Percentiles rank a stretch among this genome's conserved stretches.
Conservation (phyloP, 2,329 filamentous ascomycete genomes). For the Colletotrichum viniferum region DNA sequence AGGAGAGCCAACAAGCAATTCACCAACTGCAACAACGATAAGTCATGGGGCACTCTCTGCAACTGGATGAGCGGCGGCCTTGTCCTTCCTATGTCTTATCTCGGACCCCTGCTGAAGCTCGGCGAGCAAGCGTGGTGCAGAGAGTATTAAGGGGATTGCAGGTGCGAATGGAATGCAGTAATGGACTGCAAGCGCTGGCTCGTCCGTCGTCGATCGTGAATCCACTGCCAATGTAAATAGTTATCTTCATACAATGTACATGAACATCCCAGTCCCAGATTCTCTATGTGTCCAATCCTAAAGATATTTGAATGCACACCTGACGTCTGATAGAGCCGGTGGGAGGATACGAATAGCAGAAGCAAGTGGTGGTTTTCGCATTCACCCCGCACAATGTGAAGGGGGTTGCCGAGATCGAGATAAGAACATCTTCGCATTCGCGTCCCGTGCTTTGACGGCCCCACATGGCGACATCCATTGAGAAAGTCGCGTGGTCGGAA, state of each 20-base stretch:
- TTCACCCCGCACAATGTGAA: not conserved
- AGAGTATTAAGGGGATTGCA: not conserved
- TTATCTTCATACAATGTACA: not conserved
- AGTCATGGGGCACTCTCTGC: conserved; percentile 24
- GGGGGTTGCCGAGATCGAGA: not conserved
- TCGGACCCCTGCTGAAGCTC: conserved; percentile 24
- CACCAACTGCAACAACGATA: conserved; percentile 27
- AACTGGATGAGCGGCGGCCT: conserved; percentile 21
- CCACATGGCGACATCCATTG: not conserved
- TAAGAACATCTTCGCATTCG: not conserved
- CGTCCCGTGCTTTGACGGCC: not conserved
- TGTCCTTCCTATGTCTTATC: conserved; percentile 28
- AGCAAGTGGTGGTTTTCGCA: not conserved
- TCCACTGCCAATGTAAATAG: not conserved
- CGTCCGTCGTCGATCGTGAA: not conserved
- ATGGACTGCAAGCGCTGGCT: not conserved
- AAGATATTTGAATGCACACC: not conserved
- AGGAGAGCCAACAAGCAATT: conserved; percentile 20
- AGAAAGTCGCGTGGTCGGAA: not conserved
- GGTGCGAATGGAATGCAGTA: not conserved
- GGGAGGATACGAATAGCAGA: not conserved
- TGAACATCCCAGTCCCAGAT: not conserved
- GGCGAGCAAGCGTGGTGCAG: not conserved
- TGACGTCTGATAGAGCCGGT: not conserved
- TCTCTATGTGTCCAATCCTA: not conserved